A percentile compares a stretch with the other conserved stretches of the same genome.
Conservation (phyloP, 345 rosid species). For the Heritiera fomes region DNA sequence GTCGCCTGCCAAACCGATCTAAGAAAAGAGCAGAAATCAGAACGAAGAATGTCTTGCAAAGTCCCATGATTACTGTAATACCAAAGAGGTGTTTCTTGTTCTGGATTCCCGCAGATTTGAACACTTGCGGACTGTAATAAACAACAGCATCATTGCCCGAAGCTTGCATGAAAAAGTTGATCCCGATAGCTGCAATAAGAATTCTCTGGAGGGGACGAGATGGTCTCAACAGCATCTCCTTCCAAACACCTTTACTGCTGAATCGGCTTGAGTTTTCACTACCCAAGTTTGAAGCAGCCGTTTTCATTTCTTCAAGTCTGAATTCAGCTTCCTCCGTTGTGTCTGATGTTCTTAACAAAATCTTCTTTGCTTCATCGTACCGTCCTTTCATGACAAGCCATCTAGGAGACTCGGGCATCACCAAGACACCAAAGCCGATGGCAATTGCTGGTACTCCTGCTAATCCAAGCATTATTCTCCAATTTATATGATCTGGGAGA, state of each 20-base stretch:
- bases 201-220: conserved; percentile 32
- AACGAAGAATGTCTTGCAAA: conserved; percentile 44
- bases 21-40: conserved; percentile 42
- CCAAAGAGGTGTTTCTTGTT: conserved; percentile 40
- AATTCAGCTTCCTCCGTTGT: conserved; percentile 43
- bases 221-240: conserved; percentile 37
- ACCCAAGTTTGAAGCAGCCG: conserved; percentile 16
- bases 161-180: conserved; percentile 67
- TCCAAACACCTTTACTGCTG: conserved; percentile 48
- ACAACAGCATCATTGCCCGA: conserved; percentile 58
- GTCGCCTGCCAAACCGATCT: conserved; percentile 53
- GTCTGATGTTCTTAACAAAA: conserved; percentile 42
- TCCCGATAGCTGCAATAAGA: conserved; percentile 46
- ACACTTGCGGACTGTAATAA: conserved; percentile 53
- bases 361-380: conserved; percentile 40
- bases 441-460: conserved; percentile 42
- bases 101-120: conserved; percentile 44
- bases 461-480: conserved; percentile 56
- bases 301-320: conserved; percentile 37
- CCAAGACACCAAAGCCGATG: conserved; percentile 32
- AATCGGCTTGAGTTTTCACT: neutral
- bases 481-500: conserved; percentile 39
- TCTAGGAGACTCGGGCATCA: conserved; percentile 57
- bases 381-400: conserved; percentile 61
- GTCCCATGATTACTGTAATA: conserved; percentile 46